Base-by-base conservation (phyloP, 306 rosid species). In the Vachellia pachyceras region DNA sequence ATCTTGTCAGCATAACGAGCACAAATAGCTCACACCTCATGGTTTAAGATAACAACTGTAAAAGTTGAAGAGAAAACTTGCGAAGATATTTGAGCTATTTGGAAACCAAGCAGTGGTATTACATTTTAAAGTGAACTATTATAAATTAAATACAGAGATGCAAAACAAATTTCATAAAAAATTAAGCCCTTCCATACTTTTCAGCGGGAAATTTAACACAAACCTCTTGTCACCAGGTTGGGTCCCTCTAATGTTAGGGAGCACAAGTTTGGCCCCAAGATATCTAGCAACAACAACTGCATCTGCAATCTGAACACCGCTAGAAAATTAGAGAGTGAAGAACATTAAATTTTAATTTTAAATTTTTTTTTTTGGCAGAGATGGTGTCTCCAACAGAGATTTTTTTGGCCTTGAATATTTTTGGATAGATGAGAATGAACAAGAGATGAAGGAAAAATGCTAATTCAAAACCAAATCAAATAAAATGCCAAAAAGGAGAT, bases 241-340 rank as follows among this genome's bases (percentile, higher is more conserved):
- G 86, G 88, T 93, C 79, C 97, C 97, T 73, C 97, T 84, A 73
- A 93, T 88, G 80, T 93, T 94, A 47, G 97, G 97, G 23, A 93
- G 82, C 49, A 93, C 97, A 54, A 91, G 97, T 73, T 89, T 89
- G 65, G 97, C 97, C 47, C 96, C 96, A 2, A 93, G 91, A 82
- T 73, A 80, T 87, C 94, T 91, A 65, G 97, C 96, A 87, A 93
- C 97, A 8, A 93, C 91, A 42, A 93, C 89, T 0, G 94, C 97
- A 87, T 93, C 92, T 3, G 90, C 80, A 70, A 90, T 86, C 96
- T 93, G 86, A 79, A 77, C 50, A 81, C 54, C 20, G 63, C 49
- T 33, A 36, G 78, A 22, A 29, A 71, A 55, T 63, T 42, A 89
- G 83, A 72, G 72, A 36, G 75, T 23, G 36, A 29, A 69, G 39